A percentile compares a stretch with the other conserved stretches of the same genome.
Evolutionary conservation across 805 yeast species (phyloP).

Genomic region (Yarrowia sp.): DNA sequence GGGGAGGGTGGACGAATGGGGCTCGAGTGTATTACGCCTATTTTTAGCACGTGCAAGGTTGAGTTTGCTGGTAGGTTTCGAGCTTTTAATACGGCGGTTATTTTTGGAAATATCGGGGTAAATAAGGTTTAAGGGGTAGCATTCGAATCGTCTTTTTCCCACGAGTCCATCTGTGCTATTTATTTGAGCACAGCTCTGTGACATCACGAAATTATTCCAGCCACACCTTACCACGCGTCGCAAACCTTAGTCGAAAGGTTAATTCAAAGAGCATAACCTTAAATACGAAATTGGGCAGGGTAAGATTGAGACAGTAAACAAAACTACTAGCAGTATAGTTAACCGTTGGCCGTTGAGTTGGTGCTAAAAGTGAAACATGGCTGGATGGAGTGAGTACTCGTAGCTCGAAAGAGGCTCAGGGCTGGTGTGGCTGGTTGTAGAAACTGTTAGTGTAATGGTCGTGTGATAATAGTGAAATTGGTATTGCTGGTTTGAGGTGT

Average conservation of each 20-base stretch:
- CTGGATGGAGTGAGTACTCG: not conserved
- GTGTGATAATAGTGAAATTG: too few relatives aligned
- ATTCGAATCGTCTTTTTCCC: not conserved
- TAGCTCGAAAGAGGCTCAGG: not conserved
- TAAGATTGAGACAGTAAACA: too few relatives aligned
- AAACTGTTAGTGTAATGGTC: too few relatives aligned
- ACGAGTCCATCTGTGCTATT: not conserved
- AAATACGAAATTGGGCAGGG: not conserved
- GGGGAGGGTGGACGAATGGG: too few relatives aligned
- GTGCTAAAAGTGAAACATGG: not conserved
- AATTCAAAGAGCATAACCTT: not conserved
- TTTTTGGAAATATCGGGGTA: not conserved
- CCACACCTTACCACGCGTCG: constrained; percentile 1
- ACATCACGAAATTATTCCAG: not conserved
- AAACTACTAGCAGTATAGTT: too few relatives aligned
- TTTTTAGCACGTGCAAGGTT: too few relatives aligned
- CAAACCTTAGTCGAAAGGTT: not conserved
- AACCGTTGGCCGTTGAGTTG: too few relatives aligned
- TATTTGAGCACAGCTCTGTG: not conserved
- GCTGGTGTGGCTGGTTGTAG: constrained; percentile 8
- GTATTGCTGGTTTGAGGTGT: too few relatives aligned
- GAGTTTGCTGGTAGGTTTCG: not conserved
- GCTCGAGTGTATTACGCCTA: too few relatives aligned
- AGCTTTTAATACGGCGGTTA: not conserved
- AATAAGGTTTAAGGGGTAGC: not conserved